Conservation (phyloP, 2,329 filamentous ascomycete species). For the Diaporthe ilicicola region DNA sequence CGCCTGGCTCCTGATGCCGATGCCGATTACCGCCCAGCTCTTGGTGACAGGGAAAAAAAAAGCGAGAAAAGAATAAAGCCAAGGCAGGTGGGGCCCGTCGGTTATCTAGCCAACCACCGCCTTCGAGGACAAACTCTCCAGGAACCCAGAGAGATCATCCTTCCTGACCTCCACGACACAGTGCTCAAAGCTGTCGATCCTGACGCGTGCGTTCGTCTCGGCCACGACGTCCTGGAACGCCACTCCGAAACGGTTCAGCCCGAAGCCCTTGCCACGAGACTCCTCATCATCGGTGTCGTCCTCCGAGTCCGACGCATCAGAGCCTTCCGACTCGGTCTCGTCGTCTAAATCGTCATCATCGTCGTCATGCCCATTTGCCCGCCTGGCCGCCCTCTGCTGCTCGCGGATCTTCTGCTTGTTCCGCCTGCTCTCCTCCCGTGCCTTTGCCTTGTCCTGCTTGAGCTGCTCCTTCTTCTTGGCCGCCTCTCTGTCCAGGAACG, state of each 20-base stretch:
- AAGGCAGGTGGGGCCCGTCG: neutral
- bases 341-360: constrained; percentile 59
- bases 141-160: constrained; percentile 88
- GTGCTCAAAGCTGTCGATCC: constrained; percentile 97
- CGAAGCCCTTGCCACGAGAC: constrained; percentile 69
- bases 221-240: constrained; percentile 95
- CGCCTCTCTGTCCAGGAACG: constrained; percentile 73
- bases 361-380: constrained; percentile 53
- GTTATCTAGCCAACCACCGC: constrained; percentile 72
- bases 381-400: constrained; percentile 69
- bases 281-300: constrained; percentile 57
- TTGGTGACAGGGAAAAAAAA: neutral
- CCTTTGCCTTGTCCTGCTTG: constrained; percentile 69
- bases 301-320: constrained; percentile 52
- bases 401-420: constrained; percentile 67
- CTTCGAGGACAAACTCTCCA: constrained; percentile 93
- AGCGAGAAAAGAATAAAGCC: constrained; percentile 1
- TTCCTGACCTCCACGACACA: constrained; percentile 98
- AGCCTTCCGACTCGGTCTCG: constrained; percentile 53
- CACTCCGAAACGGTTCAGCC: constrained; percentile 89
- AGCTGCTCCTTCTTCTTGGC: constrained; percentile 70
- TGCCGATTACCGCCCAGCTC: constrained; percentile 1
- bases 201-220: constrained; percentile 87
- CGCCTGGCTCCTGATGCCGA: constrained; percentile 31
- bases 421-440: constrained; percentile 64